These are phyloP conservation scores for Carpinus viminea DNA, from an alignment of 306 rosid genomes.

Conservation along the genomic window DNA sequence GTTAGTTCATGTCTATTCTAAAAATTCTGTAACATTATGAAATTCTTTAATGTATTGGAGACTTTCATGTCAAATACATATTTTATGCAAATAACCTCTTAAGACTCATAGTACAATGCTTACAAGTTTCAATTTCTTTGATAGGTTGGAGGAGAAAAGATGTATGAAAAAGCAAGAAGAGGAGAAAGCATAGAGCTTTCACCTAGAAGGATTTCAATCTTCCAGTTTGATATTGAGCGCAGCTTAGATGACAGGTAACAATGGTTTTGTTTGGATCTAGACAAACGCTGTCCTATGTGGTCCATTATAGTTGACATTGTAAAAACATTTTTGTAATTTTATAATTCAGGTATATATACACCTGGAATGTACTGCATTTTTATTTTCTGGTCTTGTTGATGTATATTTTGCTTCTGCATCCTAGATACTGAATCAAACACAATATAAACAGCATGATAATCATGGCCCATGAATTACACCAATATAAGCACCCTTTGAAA, in stretches of 20 bases:
- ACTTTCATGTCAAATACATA: constrained; percentile 6
- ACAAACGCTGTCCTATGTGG: not conserved
- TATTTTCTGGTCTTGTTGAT: not conserved
- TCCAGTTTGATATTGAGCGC: constrained; percentile 86
- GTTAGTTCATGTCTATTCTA: not conserved
- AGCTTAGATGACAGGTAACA: constrained; percentile 86
- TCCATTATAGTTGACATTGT: not conserved
- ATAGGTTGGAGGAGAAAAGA: constrained; percentile 93
- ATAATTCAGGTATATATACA: not conserved
- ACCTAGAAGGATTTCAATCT: constrained; percentile 84
- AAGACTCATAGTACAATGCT: constrained; percentile 13
- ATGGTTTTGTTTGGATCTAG: not conserved
- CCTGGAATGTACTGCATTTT: not conserved
- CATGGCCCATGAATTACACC: not conserved
- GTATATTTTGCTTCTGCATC: not conserved
- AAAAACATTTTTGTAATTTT: not conserved
- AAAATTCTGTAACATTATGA: not conserved
- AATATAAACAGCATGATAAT: not conserved
- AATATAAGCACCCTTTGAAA: not conserved
- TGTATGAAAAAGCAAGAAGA: constrained; percentile 97
- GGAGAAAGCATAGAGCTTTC: constrained; percentile 96
- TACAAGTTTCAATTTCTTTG: constrained; percentile 31
- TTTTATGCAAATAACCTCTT: constrained; percentile 5
- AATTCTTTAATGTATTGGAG: not conserved
- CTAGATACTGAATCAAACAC: not conserved